Conservation (phyloP, 2,329 filamentous ascomycete species). For the Diaporthe citrichinensis region DNA sequence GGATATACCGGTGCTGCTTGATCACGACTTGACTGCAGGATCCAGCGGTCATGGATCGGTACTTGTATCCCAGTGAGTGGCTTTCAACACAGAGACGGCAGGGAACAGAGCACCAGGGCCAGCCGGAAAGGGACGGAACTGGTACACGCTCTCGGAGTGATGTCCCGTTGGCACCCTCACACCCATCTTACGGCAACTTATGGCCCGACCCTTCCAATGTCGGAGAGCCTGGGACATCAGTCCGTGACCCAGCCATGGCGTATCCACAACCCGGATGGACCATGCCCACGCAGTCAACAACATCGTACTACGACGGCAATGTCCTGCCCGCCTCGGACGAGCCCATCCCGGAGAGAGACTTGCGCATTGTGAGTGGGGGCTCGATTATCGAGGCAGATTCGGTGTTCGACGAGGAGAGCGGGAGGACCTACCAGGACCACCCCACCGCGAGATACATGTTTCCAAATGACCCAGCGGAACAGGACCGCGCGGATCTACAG, state of each 20-base stretch:
- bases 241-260: background rate
- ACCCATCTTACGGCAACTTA: background rate
- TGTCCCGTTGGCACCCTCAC: background rate
- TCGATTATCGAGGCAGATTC: conserved; percentile 9
- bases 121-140: background rate
- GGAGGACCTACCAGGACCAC: conserved; percentile 11
- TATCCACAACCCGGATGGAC: background rate
- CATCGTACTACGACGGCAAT: background rate
- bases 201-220: background rate
- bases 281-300: background rate
- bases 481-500: background rate
- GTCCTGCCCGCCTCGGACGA: background rate
- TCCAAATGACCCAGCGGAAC: conserved; percentile 4
- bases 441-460: conserved; percentile 5
- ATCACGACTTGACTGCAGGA: background rate
- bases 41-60: background rate
- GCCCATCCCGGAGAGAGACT: background rate
- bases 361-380: conserved; percentile 3
- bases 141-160: background rate
- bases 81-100: background rate
- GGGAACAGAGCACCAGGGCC: background rate
- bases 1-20: background rate
- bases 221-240: background rate
- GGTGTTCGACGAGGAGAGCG: conserved; percentile 13
- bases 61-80: conserved; percentile 18